These are phyloP conservation scores for Colletotrichum somersetense DNA, from an alignment of 2,329 filamentous ascomycete species.

Conservation along the genomic window DNA sequence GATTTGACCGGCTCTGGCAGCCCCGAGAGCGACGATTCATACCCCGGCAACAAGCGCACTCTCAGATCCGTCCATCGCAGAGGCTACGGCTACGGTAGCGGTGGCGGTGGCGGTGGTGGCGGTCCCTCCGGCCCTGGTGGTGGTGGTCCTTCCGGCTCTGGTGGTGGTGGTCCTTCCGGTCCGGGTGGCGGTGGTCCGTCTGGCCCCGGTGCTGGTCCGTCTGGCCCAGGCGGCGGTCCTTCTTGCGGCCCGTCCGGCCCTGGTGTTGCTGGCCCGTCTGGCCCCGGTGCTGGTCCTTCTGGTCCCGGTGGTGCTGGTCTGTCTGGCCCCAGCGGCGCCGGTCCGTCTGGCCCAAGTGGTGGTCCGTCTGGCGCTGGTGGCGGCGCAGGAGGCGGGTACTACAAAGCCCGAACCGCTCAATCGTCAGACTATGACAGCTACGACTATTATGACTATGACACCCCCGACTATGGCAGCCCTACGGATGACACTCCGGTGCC, in stretches of 20 bases:
- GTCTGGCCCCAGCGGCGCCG: no score
- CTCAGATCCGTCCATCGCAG: background rate
- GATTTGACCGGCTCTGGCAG: constrained; percentile 48
- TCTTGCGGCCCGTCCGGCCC: background rate
- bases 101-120: constrained; percentile 7
- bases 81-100: constrained; percentile 4
- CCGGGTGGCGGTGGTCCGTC: background rate
- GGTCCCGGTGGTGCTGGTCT: no score
- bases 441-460: background rate
- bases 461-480: no score
- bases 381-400: background rate
- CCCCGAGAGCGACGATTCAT: constrained; percentile 44
- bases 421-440: no score
- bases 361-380: background rate
- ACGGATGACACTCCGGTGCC: no score
- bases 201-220: background rate
- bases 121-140: background rate
- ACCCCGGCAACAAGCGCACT: constrained; percentile 4
- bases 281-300: no score
- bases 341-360: no score
- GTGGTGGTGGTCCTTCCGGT: background rate
- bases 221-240: background rate
- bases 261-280: background rate
- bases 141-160: background rate
- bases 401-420: background rate